Evolutionary conservation across 2,329 filamentous ascomycete genomes (phyloP).

Genomic region (Raffaelea ambrosiae): DNA sequence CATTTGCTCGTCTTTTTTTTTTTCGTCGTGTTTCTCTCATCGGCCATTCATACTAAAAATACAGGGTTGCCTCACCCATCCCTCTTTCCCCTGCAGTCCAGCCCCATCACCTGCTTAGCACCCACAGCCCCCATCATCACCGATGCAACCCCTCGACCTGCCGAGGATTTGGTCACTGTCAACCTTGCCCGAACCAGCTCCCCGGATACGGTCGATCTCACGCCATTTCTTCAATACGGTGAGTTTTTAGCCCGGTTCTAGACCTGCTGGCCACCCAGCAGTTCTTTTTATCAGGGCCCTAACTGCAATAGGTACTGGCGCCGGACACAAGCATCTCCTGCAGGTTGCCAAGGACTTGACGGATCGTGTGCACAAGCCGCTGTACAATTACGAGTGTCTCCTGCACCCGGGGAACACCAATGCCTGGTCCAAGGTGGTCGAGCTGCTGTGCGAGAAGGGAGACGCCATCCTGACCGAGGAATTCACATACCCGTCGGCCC

Average conservation of each 20-base stretch:
- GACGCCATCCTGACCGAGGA: slow-evolving; percentile 21
- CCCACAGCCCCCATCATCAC: neutral
- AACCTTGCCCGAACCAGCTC: neutral
- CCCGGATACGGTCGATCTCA: slow-evolving; percentile 1
- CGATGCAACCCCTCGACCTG: neutral
- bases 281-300: neutral
- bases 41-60: neutral
- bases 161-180: neutral
- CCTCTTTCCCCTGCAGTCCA: slow-evolving; percentile 16
- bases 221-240: slow-evolving; percentile 10
- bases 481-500: slow-evolving; percentile 22
- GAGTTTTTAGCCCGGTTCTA: neutral
- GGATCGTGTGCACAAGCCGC: slow-evolving; percentile 4
- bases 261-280: no score
- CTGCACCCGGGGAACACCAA: slow-evolving; percentile 22
- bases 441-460: slow-evolving; percentile 18
- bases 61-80: slow-evolving; percentile 21
- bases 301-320: slow-evolving; percentile 5
- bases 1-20: neutral
- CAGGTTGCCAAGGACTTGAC: slow-evolving; percentile 2
- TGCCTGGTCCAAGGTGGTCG: slow-evolving; percentile 22
- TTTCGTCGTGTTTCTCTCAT: neutral
- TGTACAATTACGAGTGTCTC: slow-evolving; percentile 15
- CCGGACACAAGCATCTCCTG: slow-evolving; percentile 4
- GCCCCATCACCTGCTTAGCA: neutral